Base-by-base conservation (phyloP, 1,139 yeast genomes). In the Taphrina betulina region DNA sequence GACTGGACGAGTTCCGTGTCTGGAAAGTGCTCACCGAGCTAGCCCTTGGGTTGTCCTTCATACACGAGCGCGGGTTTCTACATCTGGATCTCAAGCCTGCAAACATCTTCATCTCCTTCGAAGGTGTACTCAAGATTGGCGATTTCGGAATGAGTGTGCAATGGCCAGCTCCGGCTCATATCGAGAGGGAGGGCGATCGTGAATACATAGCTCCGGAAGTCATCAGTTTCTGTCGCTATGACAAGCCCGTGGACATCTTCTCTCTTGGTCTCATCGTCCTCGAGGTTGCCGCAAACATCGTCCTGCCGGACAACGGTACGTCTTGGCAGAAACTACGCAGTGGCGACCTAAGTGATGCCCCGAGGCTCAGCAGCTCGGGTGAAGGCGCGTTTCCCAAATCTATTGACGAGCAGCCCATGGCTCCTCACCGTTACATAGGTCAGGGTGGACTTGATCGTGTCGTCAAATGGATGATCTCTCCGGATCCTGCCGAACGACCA, bases 131-230 rank as follows among this genome's bases (percentile, higher is more conserved):
- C 63, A 86, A 85, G 71, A 85, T 85, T 66, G 95, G 95, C 8
- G 95, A 85, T 70, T 86, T 86, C 71, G 85, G 85, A 31, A 78
- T 81, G 81, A 84, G 85, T n/a, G 83, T 78, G 66, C 79, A 71
- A 66, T 81, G 68, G 53, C 78, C 78, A 0, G 76, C 68, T 3
- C 66, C 73, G 14, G 68, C 68, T 24, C 75, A 74, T 5, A 69
- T 88, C 66, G 98, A 92, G 69, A 78, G 95, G 62, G 98, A 94
- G 71, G 98, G 98, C 31, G 98, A 94, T 68, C 77, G 98, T 50
- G 96, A 92, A 69, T 92, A 92, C 70, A 92, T 92, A 71, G 98
- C 99, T 0, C 98, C 98, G 0, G 99, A 92, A 69, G 82, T 92
- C 35, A 82, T 92, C 58, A 81, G 90, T 40, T 82, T 79, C 57